A percentile compares a stretch with the other conserved stretches of the same genome.
phyloP scores from a whole-genome alignment of 164 flowering plant genomes.

The Platanus orientalis region DNA sequence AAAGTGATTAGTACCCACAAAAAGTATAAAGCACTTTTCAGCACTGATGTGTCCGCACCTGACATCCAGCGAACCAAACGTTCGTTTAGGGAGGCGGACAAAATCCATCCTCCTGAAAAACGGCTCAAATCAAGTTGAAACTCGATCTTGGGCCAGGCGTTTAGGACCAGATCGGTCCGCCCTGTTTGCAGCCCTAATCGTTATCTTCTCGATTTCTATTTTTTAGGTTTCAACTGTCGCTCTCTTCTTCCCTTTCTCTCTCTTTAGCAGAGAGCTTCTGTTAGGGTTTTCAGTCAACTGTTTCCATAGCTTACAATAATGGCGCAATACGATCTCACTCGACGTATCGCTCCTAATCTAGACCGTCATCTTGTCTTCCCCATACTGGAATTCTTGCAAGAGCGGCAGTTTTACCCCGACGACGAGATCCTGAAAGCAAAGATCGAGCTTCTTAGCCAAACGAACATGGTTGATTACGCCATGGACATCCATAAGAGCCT shows the following conservation, averaged over 20 bases:
- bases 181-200: no score
- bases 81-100: no score
- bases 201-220: no score
- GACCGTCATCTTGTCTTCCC: constrained; percentile 94
- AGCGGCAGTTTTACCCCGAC: constrained; percentile 55
- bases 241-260: neutral
- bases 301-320: constrained; percentile 18
- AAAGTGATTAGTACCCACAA: no score
- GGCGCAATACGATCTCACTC: constrained; percentile 78
- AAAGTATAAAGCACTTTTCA: no score
- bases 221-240: no score
- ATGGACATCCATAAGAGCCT: constrained; percentile 94
- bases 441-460: constrained; percentile 79
- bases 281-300: neutral
- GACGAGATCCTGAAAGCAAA: constrained; percentile 79
- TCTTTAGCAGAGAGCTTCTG: neutral
- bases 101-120: no score
- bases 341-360: constrained; percentile 60
- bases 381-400: constrained; percentile 78
- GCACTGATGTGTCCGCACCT: no score
- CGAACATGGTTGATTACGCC: constrained; percentile 99
- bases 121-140: no score
- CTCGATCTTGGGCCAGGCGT: no score
- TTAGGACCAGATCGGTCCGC: no score
- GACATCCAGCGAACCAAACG: no score